phyloP scores from a whole-genome alignment of 441 rosid species.

The Populus hybrid region DNA sequence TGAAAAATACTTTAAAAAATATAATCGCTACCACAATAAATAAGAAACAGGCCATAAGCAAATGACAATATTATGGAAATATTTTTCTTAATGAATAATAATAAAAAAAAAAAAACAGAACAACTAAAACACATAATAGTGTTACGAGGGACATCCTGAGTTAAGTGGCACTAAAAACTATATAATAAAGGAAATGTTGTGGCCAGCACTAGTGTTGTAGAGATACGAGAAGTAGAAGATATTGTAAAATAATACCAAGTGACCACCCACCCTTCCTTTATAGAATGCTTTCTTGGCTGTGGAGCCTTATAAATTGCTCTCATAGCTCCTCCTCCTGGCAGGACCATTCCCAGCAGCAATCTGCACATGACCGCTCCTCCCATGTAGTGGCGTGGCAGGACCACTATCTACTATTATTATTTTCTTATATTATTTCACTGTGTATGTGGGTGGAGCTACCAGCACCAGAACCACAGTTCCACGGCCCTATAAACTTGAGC shows the following conservation, averaged over 20 bases:
- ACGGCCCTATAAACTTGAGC: no score
- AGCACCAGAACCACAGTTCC: no score
- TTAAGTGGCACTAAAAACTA: not conserved
- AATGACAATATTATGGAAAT: not conserved
- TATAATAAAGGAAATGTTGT: not conserved
- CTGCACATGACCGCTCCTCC: slow-evolving; percentile 27
- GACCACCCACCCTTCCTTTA: not conserved
- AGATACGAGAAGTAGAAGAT: not conserved
- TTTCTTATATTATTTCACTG: not conserved
- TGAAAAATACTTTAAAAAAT: no score
- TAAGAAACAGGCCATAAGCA: no score
- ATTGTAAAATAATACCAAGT: slow-evolving; percentile 11
- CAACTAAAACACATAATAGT: not conserved
- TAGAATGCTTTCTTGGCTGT: slow-evolving; percentile 4
- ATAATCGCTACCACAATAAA: no score
- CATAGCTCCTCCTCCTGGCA: not conserved
- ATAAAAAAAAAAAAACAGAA: not conserved
- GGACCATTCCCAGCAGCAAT: slow-evolving; percentile 24
- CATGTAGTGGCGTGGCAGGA: not conserved
- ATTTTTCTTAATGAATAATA: not conserved
- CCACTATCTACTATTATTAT: not conserved
- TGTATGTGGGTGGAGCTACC: no score
- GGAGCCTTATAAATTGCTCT: not conserved
- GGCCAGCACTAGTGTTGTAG: not conserved
- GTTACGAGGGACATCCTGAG: not conserved